phyloP scores from a whole-genome alignment of 257 asterid genomes.

The Coffea eugenioides region DNA sequence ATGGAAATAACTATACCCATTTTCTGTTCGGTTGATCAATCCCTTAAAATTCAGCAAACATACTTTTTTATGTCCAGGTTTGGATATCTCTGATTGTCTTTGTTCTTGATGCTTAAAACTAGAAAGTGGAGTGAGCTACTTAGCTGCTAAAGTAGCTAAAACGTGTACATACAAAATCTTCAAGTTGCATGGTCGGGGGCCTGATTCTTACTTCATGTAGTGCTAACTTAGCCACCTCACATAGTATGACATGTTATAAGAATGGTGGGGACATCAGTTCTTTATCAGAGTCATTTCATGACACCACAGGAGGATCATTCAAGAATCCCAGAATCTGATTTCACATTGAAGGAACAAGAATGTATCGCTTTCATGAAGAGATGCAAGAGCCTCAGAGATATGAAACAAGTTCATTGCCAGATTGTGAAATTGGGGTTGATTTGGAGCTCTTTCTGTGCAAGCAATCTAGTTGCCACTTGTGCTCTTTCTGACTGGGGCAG shows the following conservation, averaged over 20 bases:
- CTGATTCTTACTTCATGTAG: not conserved
- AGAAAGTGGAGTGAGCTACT: not conserved
- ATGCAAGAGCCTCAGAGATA: conserved; percentile 48
- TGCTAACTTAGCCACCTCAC: not conserved
- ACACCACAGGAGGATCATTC: conserved; percentile 31
- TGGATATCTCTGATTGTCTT: not conserved
- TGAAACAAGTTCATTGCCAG: conserved; percentile 69
- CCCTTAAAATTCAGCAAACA: not conserved
- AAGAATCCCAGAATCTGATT: conserved; percentile 39
- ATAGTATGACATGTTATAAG: conserved; percentile 31
- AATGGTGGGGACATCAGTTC: conserved; percentile 65
- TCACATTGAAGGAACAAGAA: conserved; percentile 54
- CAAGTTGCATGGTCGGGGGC: not conserved
- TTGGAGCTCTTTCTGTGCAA: conserved; percentile 53
- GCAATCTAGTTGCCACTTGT: conserved; percentile 72
- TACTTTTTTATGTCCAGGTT: not conserved
- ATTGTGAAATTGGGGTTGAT: conserved; percentile 62
- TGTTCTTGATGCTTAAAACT: not conserved
- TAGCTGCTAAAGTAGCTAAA: not conserved
- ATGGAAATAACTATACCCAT: not conserved
- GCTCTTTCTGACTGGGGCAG: conserved; percentile 85
- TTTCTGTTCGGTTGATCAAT: conserved; percentile 2
- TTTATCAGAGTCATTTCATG: conserved; percentile 44
- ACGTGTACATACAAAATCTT: not conserved
- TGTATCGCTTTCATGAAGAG: conserved; percentile 52